These are phyloP conservation scores for Aspergillus uvarum DNA, from an alignment of 2,329 filamentous ascomycete species.

Conservation along the genomic window DNA sequence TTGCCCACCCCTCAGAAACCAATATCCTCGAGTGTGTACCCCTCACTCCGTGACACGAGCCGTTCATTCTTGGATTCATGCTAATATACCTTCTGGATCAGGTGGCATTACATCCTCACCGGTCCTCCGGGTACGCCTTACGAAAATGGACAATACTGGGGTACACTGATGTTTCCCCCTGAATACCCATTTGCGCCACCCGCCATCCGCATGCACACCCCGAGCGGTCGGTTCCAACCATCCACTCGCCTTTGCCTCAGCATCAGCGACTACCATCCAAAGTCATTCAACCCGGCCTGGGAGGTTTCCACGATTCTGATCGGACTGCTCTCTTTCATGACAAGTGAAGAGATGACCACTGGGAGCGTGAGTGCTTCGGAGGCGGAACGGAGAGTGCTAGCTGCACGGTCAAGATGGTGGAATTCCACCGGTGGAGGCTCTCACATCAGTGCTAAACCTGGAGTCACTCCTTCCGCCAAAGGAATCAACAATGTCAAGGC, in stretches of 20 bases:
- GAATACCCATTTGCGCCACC: constrained; percentile 98
- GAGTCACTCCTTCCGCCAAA: constrained; percentile 57
- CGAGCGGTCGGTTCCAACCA: constrained; percentile 90
- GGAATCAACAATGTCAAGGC: constrained; percentile 79
- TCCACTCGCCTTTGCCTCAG: constrained; percentile 89
- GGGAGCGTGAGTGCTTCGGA: constrained; percentile 78
- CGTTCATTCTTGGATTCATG: not conserved
- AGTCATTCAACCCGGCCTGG: constrained; percentile 98
- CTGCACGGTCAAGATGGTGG: constrained; percentile 85
- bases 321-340: constrained; percentile 95
- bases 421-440: constrained; percentile 90
- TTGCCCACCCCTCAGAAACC: constrained; percentile 81
- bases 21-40: constrained; percentile 82
- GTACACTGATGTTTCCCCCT: constrained; percentile 88
- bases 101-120: constrained; percentile 94
- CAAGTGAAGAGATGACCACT: constrained; percentile 96
- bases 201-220: constrained; percentile 98
- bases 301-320: constrained; percentile 96
- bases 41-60: not conserved
- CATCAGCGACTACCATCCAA: constrained; percentile 96
- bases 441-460: constrained; percentile 50
- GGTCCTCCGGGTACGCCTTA: constrained; percentile 94
- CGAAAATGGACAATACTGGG: constrained; percentile 95
- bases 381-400: constrained; percentile 74
- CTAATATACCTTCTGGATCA: constrained; percentile 37